A percentile compares a stretch with the other conserved stretches of the same genome.
Conservation (phyloP, 1,139 yeast species). For the Hyphopichia pseudoburtonii region DNA sequence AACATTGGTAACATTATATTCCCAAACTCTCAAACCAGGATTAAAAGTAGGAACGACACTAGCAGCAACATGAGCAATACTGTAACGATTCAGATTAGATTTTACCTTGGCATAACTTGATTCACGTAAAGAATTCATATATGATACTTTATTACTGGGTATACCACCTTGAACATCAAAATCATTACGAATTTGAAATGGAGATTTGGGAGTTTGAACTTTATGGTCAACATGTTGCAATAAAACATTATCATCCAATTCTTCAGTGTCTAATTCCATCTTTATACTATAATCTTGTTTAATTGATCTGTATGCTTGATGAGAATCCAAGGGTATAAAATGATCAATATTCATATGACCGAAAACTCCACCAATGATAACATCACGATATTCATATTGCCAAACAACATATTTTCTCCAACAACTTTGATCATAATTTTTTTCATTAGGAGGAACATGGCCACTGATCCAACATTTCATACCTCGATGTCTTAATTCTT, state of each 20-base stretch:
- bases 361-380: constrained; percentile 76
- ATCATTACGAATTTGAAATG: constrained; percentile 21
- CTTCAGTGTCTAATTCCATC: constrained; percentile 6
- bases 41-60: constrained; percentile 85
- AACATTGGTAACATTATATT: constrained; percentile 67
- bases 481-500: constrained; percentile 69
- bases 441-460: constrained; percentile 84
- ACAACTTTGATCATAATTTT: constrained; percentile 72
- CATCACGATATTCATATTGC: constrained; percentile 79
- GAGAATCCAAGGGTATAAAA: constrained; percentile 73
- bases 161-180: constrained; percentile 50
- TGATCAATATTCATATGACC: constrained; percentile 93
- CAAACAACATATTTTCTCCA: constrained; percentile 72
- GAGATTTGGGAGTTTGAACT: too few relatives aligned
- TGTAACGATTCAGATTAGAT: constrained; percentile 54
- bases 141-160: constrained; percentile 62
- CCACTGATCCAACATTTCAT: constrained; percentile 88
- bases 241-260: constrained; percentile 7
- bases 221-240: too few relatives aligned
- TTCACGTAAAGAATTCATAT: constrained; percentile 58
- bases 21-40: constrained; percentile 84
- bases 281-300: constrained; percentile 17
- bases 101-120: constrained; percentile 49
- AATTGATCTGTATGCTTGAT: constrained; percentile 61
- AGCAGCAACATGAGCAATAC: constrained; percentile 68